These are phyloP conservation scores for Glarea lozoyensis DNA, from an alignment of 495 filamentous ascomycete species.

Conservation along the genomic window DNA sequence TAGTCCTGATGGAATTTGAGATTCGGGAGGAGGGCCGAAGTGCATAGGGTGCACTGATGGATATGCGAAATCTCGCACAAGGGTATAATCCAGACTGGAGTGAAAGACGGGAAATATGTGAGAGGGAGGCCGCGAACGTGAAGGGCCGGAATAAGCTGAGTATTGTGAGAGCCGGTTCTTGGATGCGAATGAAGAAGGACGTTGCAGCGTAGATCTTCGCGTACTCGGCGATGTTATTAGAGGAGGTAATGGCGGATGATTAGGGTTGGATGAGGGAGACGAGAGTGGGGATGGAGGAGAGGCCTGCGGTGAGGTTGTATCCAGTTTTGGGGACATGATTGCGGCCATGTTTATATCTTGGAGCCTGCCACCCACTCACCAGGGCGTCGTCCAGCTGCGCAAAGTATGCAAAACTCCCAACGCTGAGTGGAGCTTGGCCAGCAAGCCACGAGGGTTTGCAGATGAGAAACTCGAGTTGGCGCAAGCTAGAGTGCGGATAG, in stretches of 20 bases:
- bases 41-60: slow-evolving; percentile 73
- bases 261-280: slow-evolving; percentile 43
- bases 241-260: slow-evolving; percentile 50
- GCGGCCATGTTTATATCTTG: slow-evolving; percentile 32
- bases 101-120: slow-evolving; percentile 76
- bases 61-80: slow-evolving; percentile 95
- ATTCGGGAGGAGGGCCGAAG: slow-evolving; percentile 81
- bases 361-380: neutral
- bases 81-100: slow-evolving; percentile 78
- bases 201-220: slow-evolving; percentile 49
- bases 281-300: slow-evolving; percentile 42
- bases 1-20: slow-evolving; percentile 57
- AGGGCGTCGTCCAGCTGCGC: neutral
- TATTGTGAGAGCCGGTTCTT: slow-evolving; percentile 61
- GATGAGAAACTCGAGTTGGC: no score
- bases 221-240: slow-evolving; percentile 51
- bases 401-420: slow-evolving; percentile 1
- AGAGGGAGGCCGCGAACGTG: slow-evolving; percentile 68
- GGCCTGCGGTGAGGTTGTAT: slow-evolving; percentile 35
- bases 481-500: no score
- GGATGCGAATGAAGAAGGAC: slow-evolving; percentile 59
- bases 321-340: slow-evolving; percentile 41
- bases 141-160: slow-evolving; percentile 55
- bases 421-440: slow-evolving; percentile 2
- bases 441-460: no score